Percentiles rank a stretch among this genome's conserved stretches.
These are phyloP conservation scores for Fusarium mangiferae DNA, from an alignment of 2,329 filamentous ascomycete genomes.

Conservation along the genomic window DNA sequence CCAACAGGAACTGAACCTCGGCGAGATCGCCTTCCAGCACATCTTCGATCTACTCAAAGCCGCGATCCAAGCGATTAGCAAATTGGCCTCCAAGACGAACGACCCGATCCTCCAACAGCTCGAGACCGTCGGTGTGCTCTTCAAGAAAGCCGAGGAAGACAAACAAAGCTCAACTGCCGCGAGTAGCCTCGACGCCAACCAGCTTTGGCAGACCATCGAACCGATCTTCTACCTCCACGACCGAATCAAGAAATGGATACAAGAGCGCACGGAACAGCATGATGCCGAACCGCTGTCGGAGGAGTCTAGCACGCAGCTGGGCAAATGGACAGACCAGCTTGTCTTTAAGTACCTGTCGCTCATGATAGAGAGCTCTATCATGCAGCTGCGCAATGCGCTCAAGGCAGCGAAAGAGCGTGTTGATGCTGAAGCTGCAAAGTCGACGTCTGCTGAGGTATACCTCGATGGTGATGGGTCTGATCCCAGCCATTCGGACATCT, in stretches of 20 bases:
- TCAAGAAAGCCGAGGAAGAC: slow-evolving; percentile 40
- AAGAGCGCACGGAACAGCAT: slow-evolving; percentile 70
- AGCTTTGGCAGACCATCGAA: slow-evolving; percentile 86
- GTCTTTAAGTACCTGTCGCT: slow-evolving; percentile 87
- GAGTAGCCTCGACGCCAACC: slow-evolving; percentile 33
- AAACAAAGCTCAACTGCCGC: slow-evolving; percentile 17
- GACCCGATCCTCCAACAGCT: slow-evolving; percentile 43
- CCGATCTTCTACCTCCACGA: slow-evolving; percentile 74
- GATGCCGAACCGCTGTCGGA: slow-evolving; percentile 28
- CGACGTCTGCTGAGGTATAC: slow-evolving; percentile 68
- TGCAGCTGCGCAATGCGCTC: slow-evolving; percentile 79
- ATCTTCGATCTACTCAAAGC: slow-evolving; percentile 42
- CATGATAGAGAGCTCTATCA: slow-evolving; percentile 88
- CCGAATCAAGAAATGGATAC: slow-evolving; percentile 60
- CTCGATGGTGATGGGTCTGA: slow-evolving; percentile 80
- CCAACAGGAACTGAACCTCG: slow-evolving; percentile 71
- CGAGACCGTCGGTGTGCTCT: slow-evolving; percentile 41
- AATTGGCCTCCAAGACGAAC: slow-evolving; percentile 36
- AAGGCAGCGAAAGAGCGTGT: slow-evolving; percentile 53
- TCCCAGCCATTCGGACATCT: slow-evolving; percentile 81
- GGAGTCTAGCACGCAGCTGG: slow-evolving; percentile 37
- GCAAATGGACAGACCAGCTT: slow-evolving; percentile 88
- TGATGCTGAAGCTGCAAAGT: slow-evolving; percentile 57
- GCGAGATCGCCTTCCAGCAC: slow-evolving; percentile 50
- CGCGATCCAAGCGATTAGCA: slow-evolving; percentile 40